These are phyloP conservation scores for Colletotrichum ledebouriae DNA, from an alignment of 2,329 filamentous ascomycete genomes.

Conservation along the genomic window DNA sequence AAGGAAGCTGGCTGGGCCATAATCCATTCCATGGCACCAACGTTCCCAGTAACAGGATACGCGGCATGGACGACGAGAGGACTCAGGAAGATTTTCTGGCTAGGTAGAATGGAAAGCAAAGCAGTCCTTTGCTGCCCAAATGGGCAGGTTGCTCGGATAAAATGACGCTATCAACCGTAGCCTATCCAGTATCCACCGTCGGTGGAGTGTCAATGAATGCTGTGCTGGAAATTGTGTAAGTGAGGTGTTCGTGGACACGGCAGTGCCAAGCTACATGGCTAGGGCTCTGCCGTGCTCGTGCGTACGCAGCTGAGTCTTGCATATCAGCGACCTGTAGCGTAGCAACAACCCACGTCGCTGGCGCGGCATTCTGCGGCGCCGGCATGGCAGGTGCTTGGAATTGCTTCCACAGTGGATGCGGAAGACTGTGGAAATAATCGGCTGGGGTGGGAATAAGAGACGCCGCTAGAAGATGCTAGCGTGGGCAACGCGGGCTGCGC, in stretches of 20 bases:
- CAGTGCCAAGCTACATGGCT: slow-evolving; percentile 16
- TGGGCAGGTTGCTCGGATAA: too few relatives aligned
- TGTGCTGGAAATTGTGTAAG: neutral
- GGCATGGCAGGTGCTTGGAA: slow-evolving; percentile 4
- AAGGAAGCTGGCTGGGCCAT: slow-evolving; percentile 13
- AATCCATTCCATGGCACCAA: neutral
- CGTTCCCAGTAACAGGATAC: slow-evolving; percentile 10
- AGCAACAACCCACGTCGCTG: slow-evolving; percentile 22
- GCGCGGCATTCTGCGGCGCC: slow-evolving; percentile 23
- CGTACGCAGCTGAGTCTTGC: slow-evolving; percentile 19
- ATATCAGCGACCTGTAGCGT: slow-evolving; percentile 19
- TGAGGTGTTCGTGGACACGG: neutral
- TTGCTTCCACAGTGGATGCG: slow-evolving; percentile 16
- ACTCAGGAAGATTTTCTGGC: too few relatives aligned
- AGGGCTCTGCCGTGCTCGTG: neutral
- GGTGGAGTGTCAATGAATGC: slow-evolving; percentile 18
- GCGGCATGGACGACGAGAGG: slow-evolving; percentile 12
- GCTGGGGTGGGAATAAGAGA: slow-evolving; percentile 11
- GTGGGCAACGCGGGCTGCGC: slow-evolving; percentile 12
- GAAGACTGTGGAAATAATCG: slow-evolving; percentile 16
- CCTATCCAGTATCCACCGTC: slow-evolving; percentile 3
- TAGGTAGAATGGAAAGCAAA: neutral
- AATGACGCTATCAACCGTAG: too few relatives aligned
- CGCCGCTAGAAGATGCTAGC: slow-evolving; percentile 11
- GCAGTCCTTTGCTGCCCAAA: too few relatives aligned